These are phyloP conservation scores for Fraxinus cuspidata DNA, from an alignment of 257 asterid genomes.

Conservation along the genomic window DNA sequence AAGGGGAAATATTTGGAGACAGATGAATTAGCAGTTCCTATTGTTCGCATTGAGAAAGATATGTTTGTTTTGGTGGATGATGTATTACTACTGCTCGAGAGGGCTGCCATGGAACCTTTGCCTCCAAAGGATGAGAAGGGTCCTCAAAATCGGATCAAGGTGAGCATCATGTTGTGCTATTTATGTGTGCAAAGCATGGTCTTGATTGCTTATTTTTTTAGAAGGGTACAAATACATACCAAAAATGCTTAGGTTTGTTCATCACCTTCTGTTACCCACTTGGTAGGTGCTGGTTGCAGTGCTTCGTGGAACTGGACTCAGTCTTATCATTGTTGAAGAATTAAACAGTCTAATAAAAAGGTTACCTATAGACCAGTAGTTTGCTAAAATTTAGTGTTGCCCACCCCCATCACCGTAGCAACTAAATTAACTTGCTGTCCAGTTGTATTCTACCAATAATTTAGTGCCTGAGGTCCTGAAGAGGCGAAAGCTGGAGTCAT, in stretches of 20 bases:
- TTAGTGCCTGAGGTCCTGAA: not conserved
- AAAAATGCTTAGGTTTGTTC: not conserved
- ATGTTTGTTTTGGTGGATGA: conserved; percentile 82
- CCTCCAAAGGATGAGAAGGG: conserved; percentile 97
- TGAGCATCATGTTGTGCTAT: conserved; percentile 28
- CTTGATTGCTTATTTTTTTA: not conserved
- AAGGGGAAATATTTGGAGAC: conserved; percentile 53
- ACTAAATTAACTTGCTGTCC: not conserved
- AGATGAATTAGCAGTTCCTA: conserved; percentile 63
- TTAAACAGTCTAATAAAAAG: not conserved
- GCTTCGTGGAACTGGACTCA: not conserved
- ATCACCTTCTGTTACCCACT: not conserved
- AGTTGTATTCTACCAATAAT: not conserved
- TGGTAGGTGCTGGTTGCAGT: not conserved
- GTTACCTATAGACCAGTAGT: not conserved
- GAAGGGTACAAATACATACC: not conserved
- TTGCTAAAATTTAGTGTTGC: not conserved
- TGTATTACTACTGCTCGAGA: conserved; percentile 76
- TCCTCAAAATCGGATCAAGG: conserved; percentile 93
- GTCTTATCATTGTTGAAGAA: not conserved
- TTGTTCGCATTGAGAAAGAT: conserved; percentile 67
- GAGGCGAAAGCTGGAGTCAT: not conserved
- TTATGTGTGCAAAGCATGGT: not conserved
- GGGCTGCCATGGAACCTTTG: conserved; percentile 86
- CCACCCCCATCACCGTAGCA: not conserved